Base-by-base conservation (phyloP, 371 early-diverging fungal genomes). In the Coemansia sp. region DNA sequence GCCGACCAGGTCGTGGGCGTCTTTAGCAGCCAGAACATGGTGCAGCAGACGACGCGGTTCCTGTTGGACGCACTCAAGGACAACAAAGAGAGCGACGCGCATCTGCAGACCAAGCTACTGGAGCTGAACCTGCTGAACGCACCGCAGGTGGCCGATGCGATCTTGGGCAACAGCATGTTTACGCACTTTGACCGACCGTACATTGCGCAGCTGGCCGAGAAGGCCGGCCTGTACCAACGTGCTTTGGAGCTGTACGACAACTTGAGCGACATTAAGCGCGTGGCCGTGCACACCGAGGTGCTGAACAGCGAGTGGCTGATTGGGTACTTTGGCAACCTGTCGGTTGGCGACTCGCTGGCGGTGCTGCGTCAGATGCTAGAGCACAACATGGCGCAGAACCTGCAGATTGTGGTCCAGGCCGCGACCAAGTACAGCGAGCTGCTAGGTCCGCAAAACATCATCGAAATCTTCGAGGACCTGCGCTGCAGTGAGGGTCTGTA, bases 131-230 rank as follows among this genome's bases (percentile, higher is more conserved):
- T 98, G 65, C 80, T 94, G 52, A 93, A 95, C 66, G 94, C 95
- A 7, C 98, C 97, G 42, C 98, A 98, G 69, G 98, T 98, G 9
- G 99, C 99, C 31, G 98, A 97, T 79, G 99, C 98, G 51, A 97
- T 98, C 63, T 79, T 98, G 39, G 92, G 96, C 55, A 94, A 95
- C 69, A 85, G 90, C 61, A 92, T 96, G 91, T 91, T 98, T 68
- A 87, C 88, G 34, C 93, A 96, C 69, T 98, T 98, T 71, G 99
- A 98, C 75, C 87, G 90, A 34, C 86, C 90, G 6, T 85, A 89
- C 48, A 87, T 98, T 76, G 99, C 96, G 30, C 77, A 82, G 56
- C 87, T 97, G 56, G 98, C 97, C 76, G 99, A 98, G 79, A 95
- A 95, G 81, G 97, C 97, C 33, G 96, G 97, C 4, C 82, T 98